Percentiles rank a stretch among this genome's conserved stretches.
Conservation (phyloP, 2,329 filamentous ascomycete genomes). For the Bipolaris sorokiniana region DNA sequence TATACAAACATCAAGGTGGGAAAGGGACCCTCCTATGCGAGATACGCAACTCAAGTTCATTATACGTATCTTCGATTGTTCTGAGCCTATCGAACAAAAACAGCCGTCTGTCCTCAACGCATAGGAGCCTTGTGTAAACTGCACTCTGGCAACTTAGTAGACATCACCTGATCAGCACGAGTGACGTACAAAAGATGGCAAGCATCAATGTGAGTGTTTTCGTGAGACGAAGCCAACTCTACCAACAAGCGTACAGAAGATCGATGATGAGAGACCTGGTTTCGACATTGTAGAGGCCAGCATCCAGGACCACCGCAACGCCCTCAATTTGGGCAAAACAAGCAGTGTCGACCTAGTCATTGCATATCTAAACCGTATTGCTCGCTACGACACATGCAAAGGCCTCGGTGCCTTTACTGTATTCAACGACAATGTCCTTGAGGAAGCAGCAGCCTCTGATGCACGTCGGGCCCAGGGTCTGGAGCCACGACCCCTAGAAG, state of each 20-base stretch:
- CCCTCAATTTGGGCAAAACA: slow-evolving; percentile 49
- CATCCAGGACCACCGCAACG: slow-evolving; percentile 54
- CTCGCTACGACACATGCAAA: slow-evolving; percentile 53
- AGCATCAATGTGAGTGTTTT: slow-evolving; percentile 7
- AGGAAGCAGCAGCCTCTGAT: slow-evolving; percentile 58
- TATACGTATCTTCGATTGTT: background rate
- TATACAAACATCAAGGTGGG: slow-evolving; percentile 23
- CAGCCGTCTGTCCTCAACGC: background rate
- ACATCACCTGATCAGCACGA: background rate
- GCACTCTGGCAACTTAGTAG: background rate
- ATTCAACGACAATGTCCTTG: slow-evolving; percentile 55
- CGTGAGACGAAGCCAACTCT: background rate
- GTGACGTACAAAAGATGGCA: background rate
- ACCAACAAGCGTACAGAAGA: background rate
- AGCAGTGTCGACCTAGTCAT: slow-evolving; percentile 56
- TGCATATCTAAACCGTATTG: slow-evolving; percentile 57
- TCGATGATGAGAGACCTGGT: background rate
- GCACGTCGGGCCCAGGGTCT: slow-evolving; percentile 50
- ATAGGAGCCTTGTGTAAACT: too few species aligned
- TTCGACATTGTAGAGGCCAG: slow-evolving; percentile 56
- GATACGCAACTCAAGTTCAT: slow-evolving; percentile 1
- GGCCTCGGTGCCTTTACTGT: slow-evolving; percentile 58
- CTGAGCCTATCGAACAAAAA: background rate
- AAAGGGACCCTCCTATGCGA: slow-evolving; percentile 10
- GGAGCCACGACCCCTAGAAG: slow-evolving; percentile 55